phyloP scores from a whole-genome alignment of 306 rosid genomes.

The Mimosa bimucronata region DNA sequence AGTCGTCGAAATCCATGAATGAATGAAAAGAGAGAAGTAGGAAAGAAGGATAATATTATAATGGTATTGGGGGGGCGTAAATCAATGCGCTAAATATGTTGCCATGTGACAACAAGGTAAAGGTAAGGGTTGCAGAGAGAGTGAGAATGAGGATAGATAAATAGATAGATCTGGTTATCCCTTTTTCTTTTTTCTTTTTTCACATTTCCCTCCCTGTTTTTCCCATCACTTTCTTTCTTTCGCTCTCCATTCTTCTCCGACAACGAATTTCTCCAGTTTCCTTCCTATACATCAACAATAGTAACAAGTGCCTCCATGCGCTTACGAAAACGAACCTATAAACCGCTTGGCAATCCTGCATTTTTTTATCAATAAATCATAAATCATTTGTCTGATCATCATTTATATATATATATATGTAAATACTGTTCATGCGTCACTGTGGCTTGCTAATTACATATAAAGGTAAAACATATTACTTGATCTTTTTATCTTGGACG shows the following conservation, averaged over 20 bases:
- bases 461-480: background rate
- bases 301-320: background rate
- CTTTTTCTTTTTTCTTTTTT: background rate
- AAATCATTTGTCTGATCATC: background rate
- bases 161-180: background rate
- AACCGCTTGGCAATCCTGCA: background rate
- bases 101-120: background rate
- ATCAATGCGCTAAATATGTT: conserved; percentile 39
- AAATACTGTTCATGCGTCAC: background rate
- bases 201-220: background rate
- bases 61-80: too few species aligned
- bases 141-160: background rate
- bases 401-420: too few species aligned
- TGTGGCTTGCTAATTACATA: background rate
- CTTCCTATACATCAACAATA: too few species aligned
- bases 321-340: background rate
- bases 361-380: background rate
- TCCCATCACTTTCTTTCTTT: background rate
- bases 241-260: background rate
- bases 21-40: background rate
- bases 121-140: background rate
- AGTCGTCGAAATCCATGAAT: conserved; percentile 43
- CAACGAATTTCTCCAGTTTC: background rate
- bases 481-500: background rate
- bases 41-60: too few species aligned